Base-by-base conservation (phyloP, 305 asterid species). In the Ilex paraguariensis region DNA sequence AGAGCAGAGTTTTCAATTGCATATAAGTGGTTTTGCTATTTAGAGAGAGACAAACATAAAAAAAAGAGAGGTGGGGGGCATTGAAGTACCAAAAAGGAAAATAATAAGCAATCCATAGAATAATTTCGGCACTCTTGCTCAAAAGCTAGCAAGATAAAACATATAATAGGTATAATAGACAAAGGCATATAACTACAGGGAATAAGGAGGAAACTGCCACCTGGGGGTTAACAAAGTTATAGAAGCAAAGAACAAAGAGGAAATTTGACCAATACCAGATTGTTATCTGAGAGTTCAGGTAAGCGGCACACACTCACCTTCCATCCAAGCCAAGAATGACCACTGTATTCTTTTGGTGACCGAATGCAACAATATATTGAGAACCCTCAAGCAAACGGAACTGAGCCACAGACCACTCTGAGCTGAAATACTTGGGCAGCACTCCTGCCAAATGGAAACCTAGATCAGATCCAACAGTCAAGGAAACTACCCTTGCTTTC, bases 341-440 rank as follows among this genome's bases (percentile, higher is more conserved):
- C 65, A 91, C 84, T 5, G 98, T 85, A 63, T 89, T 77, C 79
- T 87, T 85, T 72, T 89, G 85, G 69, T 87, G 97, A 70, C 98
- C 97, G 61, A 91, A 91, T 33, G 89, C 88, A 66, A 81, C 98
- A 45, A 82, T 67, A 57, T 83, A 83, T 69, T 80, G 87, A 14
- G 78, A 80, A 63, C 94, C 96, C 82, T 90, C 97, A 3, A 89
- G 87, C 69, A 91, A 82, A 51, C 83, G 95, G 66, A 89, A 91
- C 78, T 89, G 97, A 16, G 98, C 95, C 61, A 91, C 89, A 44
- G 98, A 89, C 97, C 98, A 91, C 66, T 91, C 96, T 44, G 98
- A 91, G 79, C 91, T 89, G 88, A 91, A 91, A 74, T 91, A 91
- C 82, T 87, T 91, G 5, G 98, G 98, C 62, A 91, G 84, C 53